Conservation (phyloP, 805 yeast species). For the Komagataella pseudopastoris region DNA sequence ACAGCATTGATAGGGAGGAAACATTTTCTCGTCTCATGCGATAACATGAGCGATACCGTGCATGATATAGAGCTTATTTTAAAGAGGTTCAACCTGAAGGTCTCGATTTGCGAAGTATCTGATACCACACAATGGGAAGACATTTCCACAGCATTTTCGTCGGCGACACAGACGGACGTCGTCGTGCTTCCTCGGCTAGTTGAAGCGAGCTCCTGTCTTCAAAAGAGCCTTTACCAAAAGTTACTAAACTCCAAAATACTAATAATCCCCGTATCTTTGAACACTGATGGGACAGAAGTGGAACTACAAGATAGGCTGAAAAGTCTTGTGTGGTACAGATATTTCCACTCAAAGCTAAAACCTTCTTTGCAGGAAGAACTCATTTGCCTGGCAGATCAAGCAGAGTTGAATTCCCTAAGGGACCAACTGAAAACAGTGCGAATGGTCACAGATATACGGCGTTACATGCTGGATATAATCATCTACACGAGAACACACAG, state of each 20-base stretch:
- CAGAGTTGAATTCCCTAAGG: constrained; percentile 2
- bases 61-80: constrained; percentile 7
- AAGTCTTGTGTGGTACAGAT: background rate
- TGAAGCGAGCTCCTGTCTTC: background rate
- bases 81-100: background rate
- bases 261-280: background rate
- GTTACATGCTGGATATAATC: constrained; percentile 45
- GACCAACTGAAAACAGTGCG: constrained; percentile 11
- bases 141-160: background rate
- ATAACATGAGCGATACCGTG: constrained; percentile 5
- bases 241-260: background rate
- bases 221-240: background rate
- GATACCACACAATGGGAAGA: background rate
- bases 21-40: constrained; percentile 13
- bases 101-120: background rate
- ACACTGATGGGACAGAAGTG: background rate
- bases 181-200: background rate
- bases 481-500: constrained; percentile 41
- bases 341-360: background rate
- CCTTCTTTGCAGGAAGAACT: background rate
- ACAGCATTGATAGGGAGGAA: constrained; percentile 12
- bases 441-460: constrained; percentile 33
- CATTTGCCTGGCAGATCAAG: background rate
- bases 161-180: background rate
- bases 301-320: background rate